Conservation (phyloP, 164 flowering plant genomes). For the Houttuynia cordata region DNA sequence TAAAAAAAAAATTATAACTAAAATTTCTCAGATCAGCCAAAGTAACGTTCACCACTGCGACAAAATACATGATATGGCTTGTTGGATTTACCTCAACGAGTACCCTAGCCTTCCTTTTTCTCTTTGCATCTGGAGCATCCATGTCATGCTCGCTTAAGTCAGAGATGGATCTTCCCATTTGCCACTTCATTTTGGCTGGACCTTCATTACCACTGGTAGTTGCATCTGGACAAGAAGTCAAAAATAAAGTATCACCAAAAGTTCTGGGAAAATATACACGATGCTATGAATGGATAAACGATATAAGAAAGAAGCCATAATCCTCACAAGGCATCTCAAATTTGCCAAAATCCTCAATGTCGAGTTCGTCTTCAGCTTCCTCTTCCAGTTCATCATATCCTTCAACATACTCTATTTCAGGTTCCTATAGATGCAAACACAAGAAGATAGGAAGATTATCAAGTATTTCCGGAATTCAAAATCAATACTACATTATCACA, state of each 20-base stretch:
- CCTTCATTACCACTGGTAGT: slow-evolving; percentile 38
- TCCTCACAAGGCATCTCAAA: slow-evolving; percentile 16
- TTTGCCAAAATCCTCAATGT: slow-evolving; percentile 81
- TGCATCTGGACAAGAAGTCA: slow-evolving; percentile 19
- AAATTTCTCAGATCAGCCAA: neutral
- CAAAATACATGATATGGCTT: neutral
- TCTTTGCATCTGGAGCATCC: slow-evolving; percentile 25
- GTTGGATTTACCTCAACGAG: slow-evolving; percentile 53
- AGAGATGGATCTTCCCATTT: slow-evolving; percentile 18
- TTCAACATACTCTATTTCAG: slow-evolving; percentile 68
- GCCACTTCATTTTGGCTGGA: slow-evolving; percentile 18
- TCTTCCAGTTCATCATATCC: slow-evolving; percentile 77
- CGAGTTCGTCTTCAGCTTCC: slow-evolving; percentile 63
- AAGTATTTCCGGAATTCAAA: neutral
- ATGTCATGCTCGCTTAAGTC: slow-evolving; percentile 22
- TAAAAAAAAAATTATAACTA: neutral
- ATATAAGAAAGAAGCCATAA: slow-evolving; percentile 10
- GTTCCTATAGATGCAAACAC: slow-evolving; percentile 25
- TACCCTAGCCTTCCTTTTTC: slow-evolving; percentile 52
- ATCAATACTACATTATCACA: neutral
- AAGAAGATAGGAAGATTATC: neutral
- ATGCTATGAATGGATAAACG: neutral
- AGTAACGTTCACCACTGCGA: neutral
- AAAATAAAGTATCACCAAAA: neutral
- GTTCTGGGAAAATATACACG: neutral